Base-by-base conservation (phyloP, 1,139 yeast species). In the Ogataea hybrid region DNA sequence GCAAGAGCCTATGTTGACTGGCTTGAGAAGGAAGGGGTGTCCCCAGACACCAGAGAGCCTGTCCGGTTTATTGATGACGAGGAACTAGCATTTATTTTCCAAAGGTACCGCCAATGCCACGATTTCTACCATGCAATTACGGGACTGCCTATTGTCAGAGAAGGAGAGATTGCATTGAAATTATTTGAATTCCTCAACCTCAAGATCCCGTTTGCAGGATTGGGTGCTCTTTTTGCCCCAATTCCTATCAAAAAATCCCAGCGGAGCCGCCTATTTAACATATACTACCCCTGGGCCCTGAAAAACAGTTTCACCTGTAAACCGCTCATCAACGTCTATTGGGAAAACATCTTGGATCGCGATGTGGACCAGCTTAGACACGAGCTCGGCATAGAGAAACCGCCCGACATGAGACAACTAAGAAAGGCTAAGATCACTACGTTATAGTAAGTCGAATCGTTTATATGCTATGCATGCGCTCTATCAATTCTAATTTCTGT, bases 51-150 rank as follows among this genome's bases (percentile, higher is more conserved):
- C 0, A 71, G 99, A 53, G 90, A 84, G 2, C 83, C 88, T 0
- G 97, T 92, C 5, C 76, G 79, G 46, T 92, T 78, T 62, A 87
- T 92, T 31, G 94, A 87, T 51, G 89, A 92, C 59, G 94, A 87
- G 32, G 95, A 88, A 57, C 76, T 89, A 55, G 97, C 97, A 1
- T 92, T 84, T 58, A 84, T 92, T 14, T 88, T 81, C 71, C 95
- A 89, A 61, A 69, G 98, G 51, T 92, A 92, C 63, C 77, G 99
- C 40, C 97, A 92, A 60, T 90, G 97, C 59, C 99, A 92, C 57
- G 99, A 92, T 62, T 92, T 92, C 57, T 92, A 89, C 59, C 99
- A 92, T 62, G 88, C 97, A 2, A 73, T 92, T 29, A 84, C 95
- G 0, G 94, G 95, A 7, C 71, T 88, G 40, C 97, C 97, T 0